These are phyloP conservation scores for Trichoderma asperellum DNA, from an alignment of 2,329 filamentous ascomycete genomes.

Conservation along the genomic window DNA sequence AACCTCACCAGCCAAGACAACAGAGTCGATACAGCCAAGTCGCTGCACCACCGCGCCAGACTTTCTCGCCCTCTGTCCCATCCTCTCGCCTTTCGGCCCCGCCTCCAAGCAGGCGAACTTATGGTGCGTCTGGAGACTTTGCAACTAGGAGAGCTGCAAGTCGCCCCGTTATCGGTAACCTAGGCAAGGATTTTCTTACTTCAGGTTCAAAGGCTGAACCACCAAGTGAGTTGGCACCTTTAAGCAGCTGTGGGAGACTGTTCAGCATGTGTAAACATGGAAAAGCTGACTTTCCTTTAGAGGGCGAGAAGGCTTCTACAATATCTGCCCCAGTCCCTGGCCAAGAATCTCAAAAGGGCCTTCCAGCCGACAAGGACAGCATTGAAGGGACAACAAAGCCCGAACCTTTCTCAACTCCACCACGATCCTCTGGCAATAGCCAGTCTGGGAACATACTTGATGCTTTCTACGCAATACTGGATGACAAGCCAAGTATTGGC, in stretches of 20 bases:
- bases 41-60: background rate
- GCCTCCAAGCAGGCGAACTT: slow-evolving; percentile 33
- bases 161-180: slow-evolving; percentile 32
- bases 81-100: background rate
- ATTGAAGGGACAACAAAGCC: background rate
- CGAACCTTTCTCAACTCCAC: background rate
- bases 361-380: background rate
- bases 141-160: slow-evolving; percentile 23
- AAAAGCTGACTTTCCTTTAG: background rate
- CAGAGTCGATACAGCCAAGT: background rate
- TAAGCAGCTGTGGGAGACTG: background rate
- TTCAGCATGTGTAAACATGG: background rate
- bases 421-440: background rate
- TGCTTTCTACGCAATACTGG: slow-evolving; percentile 32
- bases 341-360: background rate
- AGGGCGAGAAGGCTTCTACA: background rate
- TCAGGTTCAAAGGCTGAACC: background rate
- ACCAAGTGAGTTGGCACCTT: background rate
- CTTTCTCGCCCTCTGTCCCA: accelerated
- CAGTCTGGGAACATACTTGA: slow-evolving; percentile 29
- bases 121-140: slow-evolving; percentile 25
- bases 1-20: background rate
- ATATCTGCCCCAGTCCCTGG: background rate
- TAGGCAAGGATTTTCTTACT: slow-evolving; percentile 35
- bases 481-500: background rate